Conservation (phyloP, 202 grass and related monocot species). For the Brachypodium distachyon region DNA sequence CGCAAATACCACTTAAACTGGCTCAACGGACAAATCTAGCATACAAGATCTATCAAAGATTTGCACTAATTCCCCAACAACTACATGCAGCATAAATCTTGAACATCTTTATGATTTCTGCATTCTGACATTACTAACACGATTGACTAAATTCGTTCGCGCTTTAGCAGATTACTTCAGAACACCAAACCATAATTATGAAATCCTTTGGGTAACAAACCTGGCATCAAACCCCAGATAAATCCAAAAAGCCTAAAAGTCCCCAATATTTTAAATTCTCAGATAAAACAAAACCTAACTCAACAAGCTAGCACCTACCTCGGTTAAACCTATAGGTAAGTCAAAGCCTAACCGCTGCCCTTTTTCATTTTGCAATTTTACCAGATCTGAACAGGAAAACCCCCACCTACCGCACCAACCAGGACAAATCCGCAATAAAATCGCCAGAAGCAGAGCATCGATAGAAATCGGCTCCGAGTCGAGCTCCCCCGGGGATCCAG, state of each 20-base stretch:
- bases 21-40: not conserved
- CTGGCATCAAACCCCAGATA: not conserved
- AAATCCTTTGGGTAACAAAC: not conserved
- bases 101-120: not conserved
- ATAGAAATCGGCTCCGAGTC: not conserved
- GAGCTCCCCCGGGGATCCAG: not conserved
- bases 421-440: not conserved
- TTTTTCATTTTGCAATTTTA: not conserved
- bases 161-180: not conserved
- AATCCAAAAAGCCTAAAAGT: not conserved
- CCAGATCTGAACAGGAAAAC: conserved; percentile 29
- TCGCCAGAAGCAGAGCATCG: not conserved
- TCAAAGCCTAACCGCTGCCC: conserved; percentile 4
- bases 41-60: not conserved
- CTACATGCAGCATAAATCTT: not conserved
- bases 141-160: not conserved
- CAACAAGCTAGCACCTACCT: conserved; percentile 21
- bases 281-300: conserved; percentile 34
- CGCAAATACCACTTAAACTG: not conserved
- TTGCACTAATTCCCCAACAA: not conserved
- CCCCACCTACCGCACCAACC: not conserved
- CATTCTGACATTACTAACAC: not conserved
- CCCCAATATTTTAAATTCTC: not conserved
- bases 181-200: not conserved
- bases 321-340: conserved; percentile 13